These are phyloP conservation scores for Tolypocladium endophyticum DNA, from an alignment of 2,329 filamentous ascomycete species.

Conservation along the genomic window DNA sequence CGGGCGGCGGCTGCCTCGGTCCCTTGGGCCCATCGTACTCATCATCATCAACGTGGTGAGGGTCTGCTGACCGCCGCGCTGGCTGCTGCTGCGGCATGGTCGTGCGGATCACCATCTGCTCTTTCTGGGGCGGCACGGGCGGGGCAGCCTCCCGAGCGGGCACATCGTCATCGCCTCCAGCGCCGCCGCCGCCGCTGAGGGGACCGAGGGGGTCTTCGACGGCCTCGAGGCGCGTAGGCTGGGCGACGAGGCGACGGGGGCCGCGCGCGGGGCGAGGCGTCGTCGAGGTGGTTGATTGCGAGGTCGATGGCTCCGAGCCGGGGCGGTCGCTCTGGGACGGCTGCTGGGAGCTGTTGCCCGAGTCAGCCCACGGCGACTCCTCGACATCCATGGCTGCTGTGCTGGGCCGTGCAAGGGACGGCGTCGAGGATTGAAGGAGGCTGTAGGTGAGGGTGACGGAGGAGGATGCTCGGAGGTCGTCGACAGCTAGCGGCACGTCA, in stretches of 20 bases:
- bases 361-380: conserved; percentile 45
- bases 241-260: conserved; percentile 58
- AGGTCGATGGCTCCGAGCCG: conserved; percentile 16
- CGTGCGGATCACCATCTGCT: conserved; percentile 50
- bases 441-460: neutral
- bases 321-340: conserved; percentile 21
- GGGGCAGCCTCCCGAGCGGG: conserved; percentile 36
- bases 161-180: conserved; percentile 19
- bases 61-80: conserved; percentile 37
- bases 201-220: conserved; percentile 70
- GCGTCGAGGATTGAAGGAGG: neutral
- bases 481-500: neutral
- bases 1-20: conserved; percentile 56
- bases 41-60: conserved; percentile 60
- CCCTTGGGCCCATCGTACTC: conserved; percentile 45
- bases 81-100: conserved; percentile 39
- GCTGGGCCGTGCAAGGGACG: neutral
- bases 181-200: conserved; percentile 54
- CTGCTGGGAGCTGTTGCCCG: conserved; percentile 19
- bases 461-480: neutral
- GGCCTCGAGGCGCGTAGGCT: conserved; percentile 68
- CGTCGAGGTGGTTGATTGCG: conserved; percentile 19
- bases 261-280: conserved; percentile 32
- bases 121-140: conserved; percentile 59
- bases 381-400: conserved; percentile 34